Base-by-base conservation (phyloP, 2,329 filamentous ascomycete species). In the Trichophyton mentagrophytes region DNA sequence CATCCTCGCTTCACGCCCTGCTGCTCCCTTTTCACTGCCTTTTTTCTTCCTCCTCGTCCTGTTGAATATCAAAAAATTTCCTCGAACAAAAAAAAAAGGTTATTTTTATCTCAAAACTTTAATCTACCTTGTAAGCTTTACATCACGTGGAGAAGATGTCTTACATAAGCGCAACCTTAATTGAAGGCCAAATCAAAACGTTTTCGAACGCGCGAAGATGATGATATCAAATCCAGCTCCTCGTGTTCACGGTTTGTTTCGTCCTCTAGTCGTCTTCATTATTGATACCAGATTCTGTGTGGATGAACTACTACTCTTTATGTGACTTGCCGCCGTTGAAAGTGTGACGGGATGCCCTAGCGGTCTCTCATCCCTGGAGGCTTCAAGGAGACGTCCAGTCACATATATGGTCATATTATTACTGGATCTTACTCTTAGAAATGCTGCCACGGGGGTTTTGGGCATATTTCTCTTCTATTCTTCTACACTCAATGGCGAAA, bases 1-100 rank as follows among this genome's bases (percentile, higher is more conserved):
- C 77, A 79, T 79, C 56, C 63, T 66, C 60, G 17, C 55, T 38
- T 38, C 13, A 38, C 33, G 13, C 8, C 33, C 33, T 38, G 33
- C 33, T 13, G 33, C 9, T 13, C 33, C 3, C 33, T 38, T 11
- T 38, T 38, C 33, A 11, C 33, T 13, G 11, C 11, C 33, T 4
- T 38, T 30, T 38, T 13, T 1, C 33, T 38, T 13, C 33, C 33
- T 9, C 33, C 13, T 13, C 33, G 33, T 38, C 33, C 33, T 13
- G 8, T 38, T 38, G 33, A 38, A 38, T 38, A 13, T 38, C 33
- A 13, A 38, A 38, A 38, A 38, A 38, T 38, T 38, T 38, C 33
- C 33, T 38, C 33, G 33, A 38, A 38, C 33, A 38, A 38, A 38
- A 13, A 13, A 38, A 38, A 38, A 33, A n/a, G 33, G 33, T 38